phyloP scores from a whole-genome alignment of 345 rosid species.

The Garcia nutans region DNA sequence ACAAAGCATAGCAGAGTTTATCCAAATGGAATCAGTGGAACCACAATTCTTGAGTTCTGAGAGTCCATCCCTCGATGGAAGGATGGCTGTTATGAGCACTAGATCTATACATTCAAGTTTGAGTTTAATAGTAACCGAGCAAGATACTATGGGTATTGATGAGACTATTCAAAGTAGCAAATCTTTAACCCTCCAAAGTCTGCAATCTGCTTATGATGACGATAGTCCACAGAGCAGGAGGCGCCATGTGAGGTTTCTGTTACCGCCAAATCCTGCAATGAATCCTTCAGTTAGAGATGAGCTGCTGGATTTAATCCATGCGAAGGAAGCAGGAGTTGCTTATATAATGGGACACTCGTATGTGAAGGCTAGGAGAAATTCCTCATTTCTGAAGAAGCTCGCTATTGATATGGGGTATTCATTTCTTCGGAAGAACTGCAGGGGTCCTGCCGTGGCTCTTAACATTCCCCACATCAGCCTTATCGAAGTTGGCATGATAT shows the following conservation, averaged over 20 bases:
- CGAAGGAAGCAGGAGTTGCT: constrained; percentile 87
- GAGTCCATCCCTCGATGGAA: constrained; percentile 68
- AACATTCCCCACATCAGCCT: constrained; percentile 92
- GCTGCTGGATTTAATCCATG: constrained; percentile 70
- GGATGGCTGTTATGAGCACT: constrained; percentile 92
- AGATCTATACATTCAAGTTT: constrained; percentile 48
- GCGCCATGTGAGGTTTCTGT: constrained; percentile 62
- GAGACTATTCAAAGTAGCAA: constrained; percentile 67
- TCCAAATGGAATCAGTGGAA: constrained; percentile 88
- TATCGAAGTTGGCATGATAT: constrained; percentile 94
- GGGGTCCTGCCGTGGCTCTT: constrained; percentile 88
- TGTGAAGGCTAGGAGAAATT: constrained; percentile 72
- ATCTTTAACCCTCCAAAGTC: constrained; percentile 63
- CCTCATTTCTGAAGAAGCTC: constrained; percentile 66
- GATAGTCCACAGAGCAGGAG: constrained; percentile 58
- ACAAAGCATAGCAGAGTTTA: constrained; percentile 93
- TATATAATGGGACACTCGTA: constrained; percentile 89
- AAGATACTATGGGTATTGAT: constrained; percentile 40
- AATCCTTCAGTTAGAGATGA: constrained; percentile 77
- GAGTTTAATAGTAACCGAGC: constrained; percentile 52
- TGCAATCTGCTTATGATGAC: constrained; percentile 66
- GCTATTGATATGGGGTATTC: constrained; percentile 79
- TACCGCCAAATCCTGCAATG: constrained; percentile 56
- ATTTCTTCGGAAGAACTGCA: constrained; percentile 89
- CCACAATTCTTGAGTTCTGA: constrained; percentile 55